Evolutionary conservation across 2,329 filamentous ascomycete species (phyloP).

Genomic region (Phaeophleospora eucalypticola): DNA sequence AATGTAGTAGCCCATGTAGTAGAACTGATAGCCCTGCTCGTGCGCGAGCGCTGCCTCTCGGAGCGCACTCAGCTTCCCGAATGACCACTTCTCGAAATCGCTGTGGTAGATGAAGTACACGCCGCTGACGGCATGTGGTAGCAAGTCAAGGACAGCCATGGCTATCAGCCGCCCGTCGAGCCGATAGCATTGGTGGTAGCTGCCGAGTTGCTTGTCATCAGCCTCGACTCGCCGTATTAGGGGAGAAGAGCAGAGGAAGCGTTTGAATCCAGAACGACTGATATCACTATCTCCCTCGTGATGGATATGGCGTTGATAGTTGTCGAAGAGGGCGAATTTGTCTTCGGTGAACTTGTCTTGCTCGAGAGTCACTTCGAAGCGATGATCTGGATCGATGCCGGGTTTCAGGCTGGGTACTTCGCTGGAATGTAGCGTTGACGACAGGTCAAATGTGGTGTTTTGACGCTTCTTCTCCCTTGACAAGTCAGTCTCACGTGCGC

Average conservation of each 20-base stretch:
- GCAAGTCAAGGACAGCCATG: slow-evolving; percentile 70
- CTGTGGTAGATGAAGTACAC: slow-evolving; percentile 82
- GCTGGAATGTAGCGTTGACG: slow-evolving; percentile 64
- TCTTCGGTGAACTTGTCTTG: slow-evolving; percentile 67
- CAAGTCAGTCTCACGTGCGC: neutral
- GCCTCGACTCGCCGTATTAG: slow-evolving; percentile 46
- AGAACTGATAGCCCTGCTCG: slow-evolving; percentile 68
- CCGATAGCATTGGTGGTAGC: slow-evolving; percentile 70
- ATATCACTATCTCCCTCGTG: slow-evolving; percentile 60
- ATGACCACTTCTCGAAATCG: slow-evolving; percentile 64
- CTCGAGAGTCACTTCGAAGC: slow-evolving; percentile 67
- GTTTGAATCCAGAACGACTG: slow-evolving; percentile 58
- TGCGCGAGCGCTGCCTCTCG: slow-evolving; percentile 67
- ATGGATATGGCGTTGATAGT: slow-evolving; percentile 73
- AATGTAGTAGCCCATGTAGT: slow-evolving; percentile 74
- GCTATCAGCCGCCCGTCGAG: slow-evolving; percentile 72
- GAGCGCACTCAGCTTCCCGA: slow-evolving; percentile 72
- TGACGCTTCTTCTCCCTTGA: slow-evolving; percentile 55
- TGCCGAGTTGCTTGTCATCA: slow-evolving; percentile 59
- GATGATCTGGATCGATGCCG: slow-evolving; percentile 57
- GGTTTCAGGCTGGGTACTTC: slow-evolving; percentile 53
- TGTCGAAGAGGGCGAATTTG: slow-evolving; percentile 67
- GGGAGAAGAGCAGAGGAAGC: slow-evolving; percentile 71
- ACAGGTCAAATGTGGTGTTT: slow-evolving; percentile 64
- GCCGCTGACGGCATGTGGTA: slow-evolving; percentile 72